Base-by-base conservation (phyloP, 805 yeast species). In the Metschnikowia cubensis region DNA sequence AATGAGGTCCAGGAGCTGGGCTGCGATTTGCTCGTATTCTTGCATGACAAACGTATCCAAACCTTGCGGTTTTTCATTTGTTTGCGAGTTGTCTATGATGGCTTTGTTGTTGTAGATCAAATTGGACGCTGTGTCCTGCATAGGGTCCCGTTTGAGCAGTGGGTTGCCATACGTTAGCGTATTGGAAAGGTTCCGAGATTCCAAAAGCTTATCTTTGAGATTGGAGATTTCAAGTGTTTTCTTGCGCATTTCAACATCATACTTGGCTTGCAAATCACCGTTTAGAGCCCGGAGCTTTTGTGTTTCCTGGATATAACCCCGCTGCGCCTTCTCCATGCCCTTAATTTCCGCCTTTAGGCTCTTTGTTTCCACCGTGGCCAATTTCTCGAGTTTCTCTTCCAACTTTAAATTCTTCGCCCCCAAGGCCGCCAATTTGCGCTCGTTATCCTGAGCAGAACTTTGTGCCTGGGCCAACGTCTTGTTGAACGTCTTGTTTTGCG, bases 181-280 rank as follows among this genome's bases (percentile, higher is more conserved):
- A 6, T 66, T 58, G 4, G 71, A 62, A 6, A 70, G 47, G 35
- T 67, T 65, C 15, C 70, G 62, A 38, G 64, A 63, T 7, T 72
- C 74, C 25, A 71, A 51, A 17, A 73, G 55, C 50, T 62, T 66
- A 50, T 67, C 65, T 45, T 67, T 70, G 50, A 73, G 64, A 31
- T 57, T 62, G 39, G 65, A 63, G 18, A 70, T 66, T 45, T 70
- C 70, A 29, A 65, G 33, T 17, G 62, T 61, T 50, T 69, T 66
- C 50, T 60, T 63, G 53, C 70, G 66, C 42, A 70, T 43, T 50
- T 72, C 75, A 5, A 70, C 64, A 29, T 69, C 68, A 49, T 66
- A 69, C 48, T 69, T 70, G 1, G 60, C 57, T 43, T 64, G 64
- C 32, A 69, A 54, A 37, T 67, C 73, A n/a, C 53, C 44, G 37